Percentiles rank a stretch among this genome's conserved stretches.
Conservation (phyloP, 139 green algal genomes). For the Chlamydomonas sp. region DNA sequence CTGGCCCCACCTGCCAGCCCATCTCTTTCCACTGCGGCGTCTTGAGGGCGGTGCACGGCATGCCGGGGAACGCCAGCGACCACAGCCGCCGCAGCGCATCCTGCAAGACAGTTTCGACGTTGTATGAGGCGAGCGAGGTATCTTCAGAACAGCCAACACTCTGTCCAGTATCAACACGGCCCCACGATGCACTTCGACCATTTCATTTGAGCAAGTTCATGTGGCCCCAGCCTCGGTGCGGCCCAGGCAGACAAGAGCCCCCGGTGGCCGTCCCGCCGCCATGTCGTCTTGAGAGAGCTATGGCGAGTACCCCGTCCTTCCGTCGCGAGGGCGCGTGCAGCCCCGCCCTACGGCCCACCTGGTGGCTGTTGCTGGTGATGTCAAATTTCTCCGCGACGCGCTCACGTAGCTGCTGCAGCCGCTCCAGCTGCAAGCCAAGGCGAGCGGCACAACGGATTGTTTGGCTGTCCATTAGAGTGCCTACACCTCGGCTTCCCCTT, state of each 20-base stretch:
- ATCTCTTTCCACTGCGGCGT: slow-evolving; percentile 83
- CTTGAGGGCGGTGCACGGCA: slow-evolving; percentile 46
- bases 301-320: too few species aligned
- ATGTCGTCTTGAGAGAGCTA: too few species aligned
- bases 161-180: too few species aligned
- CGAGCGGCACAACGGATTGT: not conserved
- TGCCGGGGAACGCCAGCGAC: slow-evolving; percentile 59
- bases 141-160: too few species aligned
- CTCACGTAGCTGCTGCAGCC: slow-evolving; percentile 49
- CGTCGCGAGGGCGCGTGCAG: too few species aligned
- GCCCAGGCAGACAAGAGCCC: not conserved
- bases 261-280: not conserved
- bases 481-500: not conserved
- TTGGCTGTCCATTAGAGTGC: not conserved
- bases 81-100: slow-evolving; percentile 70
- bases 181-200: too few species aligned
- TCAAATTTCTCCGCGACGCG: slow-evolving; percentile 52
- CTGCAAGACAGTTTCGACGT: slow-evolving; percentile 2
- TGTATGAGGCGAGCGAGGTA: too few species aligned
- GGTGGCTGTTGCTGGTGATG: slow-evolving; percentile 40
- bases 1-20: slow-evolving; percentile 46
- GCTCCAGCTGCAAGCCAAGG: slow-evolving; percentile 41
- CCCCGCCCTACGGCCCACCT: not conserved
- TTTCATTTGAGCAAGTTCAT: too few species aligned
- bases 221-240: not conserved